Evolutionary conservation across 805 yeast genomes (phyloP).

Genomic region (Geotrichum ghanense): DNA sequence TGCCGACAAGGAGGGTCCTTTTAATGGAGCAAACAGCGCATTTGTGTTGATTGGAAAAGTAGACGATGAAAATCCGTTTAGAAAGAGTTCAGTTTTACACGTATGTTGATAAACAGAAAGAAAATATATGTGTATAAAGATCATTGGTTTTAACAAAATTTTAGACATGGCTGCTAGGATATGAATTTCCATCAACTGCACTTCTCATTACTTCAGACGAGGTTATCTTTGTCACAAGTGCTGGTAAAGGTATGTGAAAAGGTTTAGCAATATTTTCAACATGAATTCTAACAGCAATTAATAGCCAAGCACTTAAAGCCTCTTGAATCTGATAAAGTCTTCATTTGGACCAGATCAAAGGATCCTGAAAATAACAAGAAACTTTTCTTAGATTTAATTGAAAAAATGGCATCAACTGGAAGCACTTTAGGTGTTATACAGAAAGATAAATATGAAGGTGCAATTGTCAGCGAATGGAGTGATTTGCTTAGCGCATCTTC

Average conservation of each 20-base stretch:
- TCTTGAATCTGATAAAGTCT: constrained; percentile 37
- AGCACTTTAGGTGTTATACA: constrained; percentile 50
- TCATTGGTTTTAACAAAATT: too few species aligned
- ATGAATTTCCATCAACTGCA: constrained; percentile 90
- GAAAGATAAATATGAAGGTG: constrained; percentile 74
- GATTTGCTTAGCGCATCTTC: constrained; percentile 22
- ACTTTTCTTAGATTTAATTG: constrained; percentile 48
- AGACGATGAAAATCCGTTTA: constrained; percentile 82
- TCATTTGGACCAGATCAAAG: constrained; percentile 67
- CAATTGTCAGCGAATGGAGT: constrained; percentile 74
- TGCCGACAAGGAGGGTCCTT: constrained; percentile 10
- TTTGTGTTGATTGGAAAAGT: constrained; percentile 72
- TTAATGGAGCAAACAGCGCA: constrained; percentile 37
- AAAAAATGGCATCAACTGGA: constrained; percentile 27
- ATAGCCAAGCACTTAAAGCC: constrained; percentile 59
- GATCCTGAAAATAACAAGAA: constrained; percentile 65
- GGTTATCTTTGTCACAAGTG: constrained; percentile 60
- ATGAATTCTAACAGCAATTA: background rate
- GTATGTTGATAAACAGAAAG: constrained; percentile 10
- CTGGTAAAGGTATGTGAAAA: constrained; percentile 38
- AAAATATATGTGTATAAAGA: constrained; percentile 4
- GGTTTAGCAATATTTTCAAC: background rate
- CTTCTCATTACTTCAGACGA: constrained; percentile 51
- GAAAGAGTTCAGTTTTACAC: constrained; percentile 75
- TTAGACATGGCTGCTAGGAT: constrained; percentile 76